These are phyloP conservation scores for Ulmus americana DNA, from an alignment of 331 rosid genomes.

Conservation along the genomic window DNA sequence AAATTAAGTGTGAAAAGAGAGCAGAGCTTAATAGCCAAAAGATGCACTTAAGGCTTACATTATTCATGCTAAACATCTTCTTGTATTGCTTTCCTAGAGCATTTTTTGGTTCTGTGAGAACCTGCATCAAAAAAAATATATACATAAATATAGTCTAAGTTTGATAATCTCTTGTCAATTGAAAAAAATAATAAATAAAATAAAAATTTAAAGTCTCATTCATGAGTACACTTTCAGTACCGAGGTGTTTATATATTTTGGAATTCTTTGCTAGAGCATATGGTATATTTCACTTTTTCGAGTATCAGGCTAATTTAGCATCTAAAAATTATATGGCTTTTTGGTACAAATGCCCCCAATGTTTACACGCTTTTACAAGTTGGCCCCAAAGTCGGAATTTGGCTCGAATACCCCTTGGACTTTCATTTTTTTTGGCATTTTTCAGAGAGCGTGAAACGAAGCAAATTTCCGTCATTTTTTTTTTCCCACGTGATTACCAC, in stretches of 20 bases:
- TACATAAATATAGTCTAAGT: slow-evolving; percentile 10
- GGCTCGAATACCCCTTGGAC: too few relatives aligned
- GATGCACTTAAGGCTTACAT: slow-evolving; percentile 35
- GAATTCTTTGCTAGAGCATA: too few relatives aligned
- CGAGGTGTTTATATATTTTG: background rate
- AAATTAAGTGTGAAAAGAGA: background rate
- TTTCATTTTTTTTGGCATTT: too few relatives aligned
- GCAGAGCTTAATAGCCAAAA: background rate
- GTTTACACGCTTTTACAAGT: too few relatives aligned
- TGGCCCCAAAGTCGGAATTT: too few relatives aligned
- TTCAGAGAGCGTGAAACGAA: too few relatives aligned
- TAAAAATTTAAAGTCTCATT: background rate
- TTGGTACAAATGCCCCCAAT: too few relatives aligned
- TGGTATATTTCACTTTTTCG: too few relatives aligned
- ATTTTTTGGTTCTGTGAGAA: slow-evolving; percentile 63
- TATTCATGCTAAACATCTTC: slow-evolving; percentile 68
- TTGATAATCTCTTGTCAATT: slow-evolving; percentile 2
- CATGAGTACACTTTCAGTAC: background rate
- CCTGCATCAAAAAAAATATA: slow-evolving; percentile 29
- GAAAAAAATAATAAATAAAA: background rate
- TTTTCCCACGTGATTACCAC: too few relatives aligned
- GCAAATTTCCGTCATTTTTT: too few relatives aligned
- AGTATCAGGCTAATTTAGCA: too few relatives aligned
- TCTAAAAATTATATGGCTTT: too few relatives aligned
- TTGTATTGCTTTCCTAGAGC: slow-evolving; percentile 61